Base-by-base conservation (phyloP, 179 eudicot genomes). In the Spergularia azorica region DNA sequence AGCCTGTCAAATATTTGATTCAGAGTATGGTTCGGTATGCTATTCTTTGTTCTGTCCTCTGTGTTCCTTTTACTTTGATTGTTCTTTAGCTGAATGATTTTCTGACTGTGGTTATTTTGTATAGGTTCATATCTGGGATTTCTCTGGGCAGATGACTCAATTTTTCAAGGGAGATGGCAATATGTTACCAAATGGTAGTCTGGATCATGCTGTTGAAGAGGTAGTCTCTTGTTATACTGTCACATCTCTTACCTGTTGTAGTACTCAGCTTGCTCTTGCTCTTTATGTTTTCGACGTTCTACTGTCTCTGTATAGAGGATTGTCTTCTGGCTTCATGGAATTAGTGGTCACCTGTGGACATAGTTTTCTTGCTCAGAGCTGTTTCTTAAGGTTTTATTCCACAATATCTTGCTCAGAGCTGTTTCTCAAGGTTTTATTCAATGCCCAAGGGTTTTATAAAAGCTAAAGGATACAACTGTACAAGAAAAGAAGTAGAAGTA, bases 51-150 rank as follows among this genome's bases (percentile, higher is more conserved):
- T 26, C 32, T 26, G 32, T 26, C 32, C 32, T 20, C 9, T 59
- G 6, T 21, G 55, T 65, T 15, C 2, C 41, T 13, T 67, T 39
- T 68, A 11, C n/a, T 38, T 52, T 54, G 38, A 36, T 71, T 3
- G 46, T 26, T 6, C 61, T 17, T 43, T 39, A 7, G 63, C 72
- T 52, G 26, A 77, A 41, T 41, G 48, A 61, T 55, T 26, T 46
- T 77, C 54, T 67, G 36, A 76, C 69, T 64, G 20, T 70, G 16
- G 32, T 6, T 32, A 50, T 76, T 16, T 79, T 61, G 66, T 69
- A 73, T 88, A 91, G 98, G 80, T 88, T 70, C 76, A 75, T 72
- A 87, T 93, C 41, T 90, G 92, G 95, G 97, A 94, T 83, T 90
- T 89, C 83, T 94, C 95, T 38, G 92, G 92, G 69, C 92, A 87